These are phyloP conservation scores for Tilletia caries DNA, from an alignment of 1,284 basidiomycete species.

Conservation along the genomic window DNA sequence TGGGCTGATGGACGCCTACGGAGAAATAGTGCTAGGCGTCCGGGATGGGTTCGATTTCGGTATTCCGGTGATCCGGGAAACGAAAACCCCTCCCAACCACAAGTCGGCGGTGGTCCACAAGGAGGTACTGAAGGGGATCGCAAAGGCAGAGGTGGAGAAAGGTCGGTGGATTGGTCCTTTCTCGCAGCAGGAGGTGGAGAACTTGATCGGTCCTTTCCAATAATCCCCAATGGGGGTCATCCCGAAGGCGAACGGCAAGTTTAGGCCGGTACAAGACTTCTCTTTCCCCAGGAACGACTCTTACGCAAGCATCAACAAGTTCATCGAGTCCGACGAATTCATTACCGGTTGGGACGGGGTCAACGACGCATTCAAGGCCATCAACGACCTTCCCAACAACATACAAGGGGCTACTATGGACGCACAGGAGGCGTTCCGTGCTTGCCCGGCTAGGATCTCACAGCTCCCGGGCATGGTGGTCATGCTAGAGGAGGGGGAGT, in stretches of 20 bases:
- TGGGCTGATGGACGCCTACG: no score
- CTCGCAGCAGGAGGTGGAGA: neutral
- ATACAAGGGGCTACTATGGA: neutral
- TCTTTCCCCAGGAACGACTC: neutral
- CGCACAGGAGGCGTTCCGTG: neutral
- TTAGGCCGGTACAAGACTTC: neutral
- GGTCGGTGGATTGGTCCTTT: neutral
- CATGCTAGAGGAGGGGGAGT: neutral
- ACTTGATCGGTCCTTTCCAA: neutral
- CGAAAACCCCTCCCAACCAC: neutral
- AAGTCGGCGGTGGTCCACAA: neutral
- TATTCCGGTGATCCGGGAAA: neutral
- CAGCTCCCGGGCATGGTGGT: neutral
- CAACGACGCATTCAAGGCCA: no score
- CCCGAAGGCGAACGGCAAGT: neutral
- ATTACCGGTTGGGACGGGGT: neutral
- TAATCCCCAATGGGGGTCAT: neutral
- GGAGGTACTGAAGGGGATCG: neutral
- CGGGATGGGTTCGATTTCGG: neutral
- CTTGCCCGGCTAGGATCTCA: neutral
- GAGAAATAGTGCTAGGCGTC: neutral
- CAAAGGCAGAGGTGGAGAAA: neutral
- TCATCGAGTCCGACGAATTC: constrained; percentile 1
- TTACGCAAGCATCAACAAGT: neutral
- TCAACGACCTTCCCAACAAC: no score